Evolutionary conservation across 2,329 filamentous ascomycete species (phyloP).

Genomic region (Intubia oerlemansii): DNA sequence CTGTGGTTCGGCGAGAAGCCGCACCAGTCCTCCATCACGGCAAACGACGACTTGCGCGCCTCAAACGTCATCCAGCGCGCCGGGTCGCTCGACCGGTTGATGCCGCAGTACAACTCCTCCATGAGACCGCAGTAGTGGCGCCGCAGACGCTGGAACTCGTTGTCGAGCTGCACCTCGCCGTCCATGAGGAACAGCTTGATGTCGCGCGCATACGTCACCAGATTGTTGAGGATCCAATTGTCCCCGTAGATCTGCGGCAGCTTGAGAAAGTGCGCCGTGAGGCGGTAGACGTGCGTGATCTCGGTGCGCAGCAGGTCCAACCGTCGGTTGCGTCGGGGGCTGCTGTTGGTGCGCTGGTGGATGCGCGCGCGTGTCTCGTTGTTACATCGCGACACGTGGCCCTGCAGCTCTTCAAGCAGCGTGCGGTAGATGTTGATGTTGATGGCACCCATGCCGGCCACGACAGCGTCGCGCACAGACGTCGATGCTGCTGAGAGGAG

Average conservation of each 20-base stretch:
- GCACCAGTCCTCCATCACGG: slow-evolving; percentile 98
- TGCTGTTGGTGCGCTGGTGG: slow-evolving; percentile 71
- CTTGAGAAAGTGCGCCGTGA: slow-evolving; percentile 77
- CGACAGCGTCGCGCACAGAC: slow-evolving; percentile 74
- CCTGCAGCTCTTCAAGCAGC: slow-evolving; percentile 72
- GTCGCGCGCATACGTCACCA: slow-evolving; percentile 78
- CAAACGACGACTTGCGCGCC: slow-evolving; percentile 82
- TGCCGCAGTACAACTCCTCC: slow-evolving; percentile 80
- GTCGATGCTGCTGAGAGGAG: slow-evolving; percentile 61
- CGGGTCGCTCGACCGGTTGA: slow-evolving; percentile 67
- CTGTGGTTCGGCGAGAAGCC: slow-evolving; percentile 83
- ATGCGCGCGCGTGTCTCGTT: slow-evolving; percentile 73
- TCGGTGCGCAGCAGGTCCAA: slow-evolving; percentile 81
- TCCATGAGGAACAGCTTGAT: slow-evolving; percentile 90
- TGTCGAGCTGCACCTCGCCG: slow-evolving; percentile 81
- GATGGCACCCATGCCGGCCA: slow-evolving; percentile 80
- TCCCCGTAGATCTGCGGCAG: slow-evolving; percentile 61
- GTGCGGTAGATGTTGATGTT: slow-evolving; percentile 87
- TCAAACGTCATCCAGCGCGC: slow-evolving; percentile 96
- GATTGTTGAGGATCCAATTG: slow-evolving; percentile 75
- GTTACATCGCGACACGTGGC: slow-evolving; percentile 66
- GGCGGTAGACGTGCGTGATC: slow-evolving; percentile 86
- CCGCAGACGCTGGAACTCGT: slow-evolving; percentile 78
- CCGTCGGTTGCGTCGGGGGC: slow-evolving; percentile 57
- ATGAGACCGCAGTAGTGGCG: slow-evolving; percentile 88